phyloP scores from a whole-genome alignment of 352 stramenopile genomes.

The Phytopythium sindhum region DNA sequence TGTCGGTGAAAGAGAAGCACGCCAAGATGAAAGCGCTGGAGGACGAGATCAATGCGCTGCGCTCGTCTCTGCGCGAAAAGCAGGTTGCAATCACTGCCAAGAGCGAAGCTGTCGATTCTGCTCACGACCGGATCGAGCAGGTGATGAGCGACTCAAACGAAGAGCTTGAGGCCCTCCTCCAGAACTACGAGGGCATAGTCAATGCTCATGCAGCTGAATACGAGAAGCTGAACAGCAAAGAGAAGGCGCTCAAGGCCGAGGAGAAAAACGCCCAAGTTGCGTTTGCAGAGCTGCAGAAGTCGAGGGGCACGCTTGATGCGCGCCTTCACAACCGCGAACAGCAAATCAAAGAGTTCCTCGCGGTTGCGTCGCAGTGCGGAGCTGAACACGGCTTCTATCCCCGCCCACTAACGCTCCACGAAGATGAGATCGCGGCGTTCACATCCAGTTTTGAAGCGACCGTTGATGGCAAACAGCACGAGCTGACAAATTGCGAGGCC shows the following conservation, averaged over 20 bases:
- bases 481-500: background rate
- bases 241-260: constrained; percentile 24
- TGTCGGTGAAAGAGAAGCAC: constrained; percentile 52
- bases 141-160: constrained; percentile 74
- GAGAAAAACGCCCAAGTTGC: constrained; percentile 24
- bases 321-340: constrained; percentile 46
- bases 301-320: constrained; percentile 49
- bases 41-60: constrained; percentile 24
- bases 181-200: constrained; percentile 56
- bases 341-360: constrained; percentile 36
- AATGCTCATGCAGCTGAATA: constrained; percentile 35
- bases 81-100: constrained; percentile 34
- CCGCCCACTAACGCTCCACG: constrained; percentile 45
- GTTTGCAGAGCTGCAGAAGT: constrained; percentile 29
- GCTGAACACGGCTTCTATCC: constrained; percentile 61
- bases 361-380: constrained; percentile 32
- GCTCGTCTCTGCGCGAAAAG: constrained; percentile 16
- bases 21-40: constrained; percentile 44
- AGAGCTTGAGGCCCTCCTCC: constrained; percentile 45
- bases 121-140: constrained; percentile 53
- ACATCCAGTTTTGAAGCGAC: constrained; percentile 34
- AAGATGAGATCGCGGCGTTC: constrained; percentile 52
- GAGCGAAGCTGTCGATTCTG: constrained; percentile 29
- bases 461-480: background rate
- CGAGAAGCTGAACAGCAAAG: constrained; percentile 27